Evolutionary conservation across 371 early-diverging fungal genomes (phyloP), one percentile per base, ranked within the genome.

Genomic region (Syncephalastrum sp.): DNA sequence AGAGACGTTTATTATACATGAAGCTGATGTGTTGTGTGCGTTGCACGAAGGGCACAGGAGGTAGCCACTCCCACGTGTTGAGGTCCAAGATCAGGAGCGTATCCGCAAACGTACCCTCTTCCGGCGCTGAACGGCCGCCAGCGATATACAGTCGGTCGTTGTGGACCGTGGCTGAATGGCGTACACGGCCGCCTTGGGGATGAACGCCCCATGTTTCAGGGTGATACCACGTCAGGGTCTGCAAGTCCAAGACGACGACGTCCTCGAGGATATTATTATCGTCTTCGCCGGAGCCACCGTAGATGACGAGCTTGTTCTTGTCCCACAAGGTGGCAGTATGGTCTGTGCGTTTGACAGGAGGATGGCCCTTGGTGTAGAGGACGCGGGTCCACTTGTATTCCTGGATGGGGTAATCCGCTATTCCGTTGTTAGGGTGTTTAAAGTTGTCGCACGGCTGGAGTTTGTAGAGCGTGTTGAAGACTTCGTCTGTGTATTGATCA

Each of bases 151-250:
- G 76, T 56, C 77, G 84, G 61, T 86, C 70, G 44, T 84, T 56
- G 59, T 81, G 67, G 47, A 89, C 82, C 3, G 85, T 80, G 1
- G 91, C 87, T n/a, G 88, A 79, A 60, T 90, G 91, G 23, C 82
- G 79, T 33, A 81, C 74, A 21, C 88, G 64, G 5, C 38, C 38
- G 7, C 85, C 86, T 49, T 67, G 56, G 15, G 87, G 86, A 21
- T 72, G 47, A 48, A 50, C 29, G 1, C 89, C 88, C 27, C 29
- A 51, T 1, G 83, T 70, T 23, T 73, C 70, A 10, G 89, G 91
- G 10, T 82, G 72, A 52, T 70, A 70, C 91, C 89, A 90, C 8
- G 82, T 84, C 70, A 85, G 52, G 10, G 80, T 81, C 8, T 63
- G 62, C 12, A 88, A 60, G 62, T 88, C 77, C 13, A 88, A 73